Conservation (phyloP, 2,329 filamentous ascomycete genomes). For the Venturia carpophila region DNA sequence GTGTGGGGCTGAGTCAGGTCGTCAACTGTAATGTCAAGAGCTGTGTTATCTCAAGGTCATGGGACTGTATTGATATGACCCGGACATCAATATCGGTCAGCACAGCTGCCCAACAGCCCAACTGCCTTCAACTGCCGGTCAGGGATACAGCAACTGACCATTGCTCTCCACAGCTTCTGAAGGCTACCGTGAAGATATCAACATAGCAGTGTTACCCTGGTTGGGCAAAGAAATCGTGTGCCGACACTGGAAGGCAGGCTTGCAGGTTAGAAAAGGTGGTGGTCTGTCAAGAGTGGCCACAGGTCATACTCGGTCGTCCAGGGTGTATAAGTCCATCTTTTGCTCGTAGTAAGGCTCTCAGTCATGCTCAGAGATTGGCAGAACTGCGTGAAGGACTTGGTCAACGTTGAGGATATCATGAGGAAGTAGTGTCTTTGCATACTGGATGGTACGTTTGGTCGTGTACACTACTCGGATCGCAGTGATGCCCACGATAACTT, state of each 20-base stretch:
- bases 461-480: background rate
- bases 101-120: background rate
- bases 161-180: background rate
- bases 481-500: background rate
- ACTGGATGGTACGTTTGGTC: background rate
- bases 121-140: background rate
- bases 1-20: background rate
- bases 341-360: no score
- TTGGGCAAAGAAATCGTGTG: no score
- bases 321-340: no score
- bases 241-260: no score
- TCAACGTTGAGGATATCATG: no score
- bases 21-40: background rate
- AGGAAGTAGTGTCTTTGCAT: background rate
- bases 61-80: background rate
- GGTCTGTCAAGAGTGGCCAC: no score
- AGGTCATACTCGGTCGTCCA: no score
- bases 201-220: background rate
- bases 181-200: background rate
- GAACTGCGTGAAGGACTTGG: no score
- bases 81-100: background rate
- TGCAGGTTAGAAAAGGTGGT: no score
- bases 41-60: background rate
- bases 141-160: background rate
- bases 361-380: no score